Evolutionary conservation across 495 filamentous ascomycete species (phyloP), one percentile per base, ranked within the genome.

Genomic region (Penicillium canescens): DNA sequence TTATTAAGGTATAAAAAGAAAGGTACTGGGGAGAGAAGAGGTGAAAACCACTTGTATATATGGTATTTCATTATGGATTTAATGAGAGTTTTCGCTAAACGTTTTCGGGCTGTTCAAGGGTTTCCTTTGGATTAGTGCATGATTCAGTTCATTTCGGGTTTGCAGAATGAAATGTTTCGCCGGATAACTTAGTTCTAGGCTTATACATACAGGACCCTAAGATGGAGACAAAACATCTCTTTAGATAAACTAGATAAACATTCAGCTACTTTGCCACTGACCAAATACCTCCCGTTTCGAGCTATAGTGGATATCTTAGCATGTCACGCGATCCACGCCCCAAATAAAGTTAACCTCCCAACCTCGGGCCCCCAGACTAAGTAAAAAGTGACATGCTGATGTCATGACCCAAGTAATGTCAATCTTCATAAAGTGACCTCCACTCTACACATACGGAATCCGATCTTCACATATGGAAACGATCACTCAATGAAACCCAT

Each of bases 381-480:
- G 18, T 18, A 18, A 18, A 50, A 38, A 47, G 21, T n/a, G 35
- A 51, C 24, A 37, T 43, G n/a, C 20, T 51, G 49, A 51, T 51
- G 49, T 51, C 49, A 51, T 51, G 39, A 42, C 26, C 47, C 47
- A 34, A 14, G 20, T 5, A 24, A 8, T 13, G 10, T 23, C 23
- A 12, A 33, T 0, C 34, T 10, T 10, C 28, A 51, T 51, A 42
- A 42, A 42, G 3, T 14, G 31, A 34, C 38, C 9, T 28, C 35
- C 4, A 8, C 11, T 6, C 18, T 20, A 12, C 14, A 6, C 3
- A 1, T 4, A 18, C 3, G 6, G 31, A 12, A 9, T 6, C 16
- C 16, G 21, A 28, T 21, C 14, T 38, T 23, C 14, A 10, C 18
- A 1, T 24, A 43, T 51, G 13, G 13, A 11, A 20, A 3, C 31